Evolutionary conservation across 1,284 basidiomycete species (phyloP).

Genomic region (Irpex sp.): DNA sequence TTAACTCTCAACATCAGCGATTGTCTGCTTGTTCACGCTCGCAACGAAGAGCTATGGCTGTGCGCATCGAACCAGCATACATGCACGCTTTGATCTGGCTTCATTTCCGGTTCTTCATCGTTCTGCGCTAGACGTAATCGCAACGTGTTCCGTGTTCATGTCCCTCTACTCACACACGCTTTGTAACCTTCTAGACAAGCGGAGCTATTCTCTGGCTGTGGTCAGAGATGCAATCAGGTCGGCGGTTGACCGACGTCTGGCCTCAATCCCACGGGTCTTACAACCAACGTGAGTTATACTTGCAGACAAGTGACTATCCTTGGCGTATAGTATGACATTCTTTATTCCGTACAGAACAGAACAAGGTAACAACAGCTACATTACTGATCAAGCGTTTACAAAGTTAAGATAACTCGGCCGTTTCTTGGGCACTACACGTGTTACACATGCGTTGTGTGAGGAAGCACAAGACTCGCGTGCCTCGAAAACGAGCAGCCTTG

Average conservation of each 20-base stretch:
- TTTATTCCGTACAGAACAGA: too few species aligned
- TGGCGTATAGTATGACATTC: too few species aligned
- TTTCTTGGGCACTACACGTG: conserved; percentile 21
- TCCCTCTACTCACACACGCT: neutral
- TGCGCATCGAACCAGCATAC: neutral
- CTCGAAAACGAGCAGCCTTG: conserved; percentile 10
- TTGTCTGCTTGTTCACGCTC: neutral
- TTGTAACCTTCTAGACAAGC: neutral
- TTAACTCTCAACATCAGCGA: neutral
- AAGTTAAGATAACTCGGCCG: neutral
- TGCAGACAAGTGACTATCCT: too few species aligned
- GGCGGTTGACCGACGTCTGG: too few species aligned
- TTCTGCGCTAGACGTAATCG: neutral
- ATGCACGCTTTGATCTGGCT: neutral
- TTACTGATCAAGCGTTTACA: neutral
- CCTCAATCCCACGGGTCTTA: too few species aligned
- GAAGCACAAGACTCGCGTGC: conserved; percentile 8
- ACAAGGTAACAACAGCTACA: neutral
- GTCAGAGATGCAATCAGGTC: too few species aligned
- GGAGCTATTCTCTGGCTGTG: too few species aligned
- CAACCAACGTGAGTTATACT: too few species aligned
- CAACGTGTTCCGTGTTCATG: conserved; percentile 6
- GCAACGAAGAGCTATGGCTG: neutral
- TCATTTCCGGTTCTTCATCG: conserved; percentile 5
- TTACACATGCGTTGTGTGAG: conserved; percentile 14